Conservation (phyloP, 2,329 filamentous ascomycete genomes). For the Colletotrichum godetiae region DNA sequence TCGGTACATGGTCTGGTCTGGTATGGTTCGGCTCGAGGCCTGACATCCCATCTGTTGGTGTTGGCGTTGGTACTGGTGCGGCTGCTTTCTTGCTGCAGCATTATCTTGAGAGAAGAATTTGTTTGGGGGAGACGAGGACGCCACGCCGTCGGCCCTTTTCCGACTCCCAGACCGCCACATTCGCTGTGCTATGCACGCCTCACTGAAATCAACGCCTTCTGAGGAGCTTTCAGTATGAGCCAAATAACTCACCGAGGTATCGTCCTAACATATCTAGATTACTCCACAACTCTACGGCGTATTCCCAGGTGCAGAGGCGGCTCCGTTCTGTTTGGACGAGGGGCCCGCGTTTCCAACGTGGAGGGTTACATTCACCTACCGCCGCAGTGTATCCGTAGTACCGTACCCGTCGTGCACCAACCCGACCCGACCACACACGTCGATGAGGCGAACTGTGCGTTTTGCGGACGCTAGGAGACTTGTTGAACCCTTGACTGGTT, state of each 20-base stretch:
- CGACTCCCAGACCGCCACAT: neutral
- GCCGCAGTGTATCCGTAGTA: neutral
- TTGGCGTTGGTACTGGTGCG: neutral
- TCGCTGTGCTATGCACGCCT: neutral
- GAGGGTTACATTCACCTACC: constrained; percentile 24
- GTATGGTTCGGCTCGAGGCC: neutral
- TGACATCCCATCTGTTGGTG: neutral
- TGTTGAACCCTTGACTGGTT: constrained; percentile 17
- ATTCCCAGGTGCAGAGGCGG: neutral
- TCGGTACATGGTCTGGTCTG: neutral
- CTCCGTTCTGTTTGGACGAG: constrained; percentile 29
- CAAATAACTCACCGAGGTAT: constrained; percentile 8
- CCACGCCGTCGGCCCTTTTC: neutral
- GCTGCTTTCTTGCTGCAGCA: neutral
- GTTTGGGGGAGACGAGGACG: neutral
- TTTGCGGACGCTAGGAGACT: constrained; percentile 17
- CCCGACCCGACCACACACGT: neutral
- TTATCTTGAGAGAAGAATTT: neutral
- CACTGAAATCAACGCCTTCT: neutral
- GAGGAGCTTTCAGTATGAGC: constrained; percentile 1
- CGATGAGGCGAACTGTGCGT: neutral
- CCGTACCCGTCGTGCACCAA: neutral
- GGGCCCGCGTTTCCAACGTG: constrained; percentile 3
- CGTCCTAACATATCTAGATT: neutral
- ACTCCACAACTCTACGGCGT: neutral